A percentile compares a stretch with the other conserved stretches of the same genome.
These are phyloP conservation scores for Populus hybrid DNA, from an alignment of 441 rosid genomes.

Conservation along the genomic window DNA sequence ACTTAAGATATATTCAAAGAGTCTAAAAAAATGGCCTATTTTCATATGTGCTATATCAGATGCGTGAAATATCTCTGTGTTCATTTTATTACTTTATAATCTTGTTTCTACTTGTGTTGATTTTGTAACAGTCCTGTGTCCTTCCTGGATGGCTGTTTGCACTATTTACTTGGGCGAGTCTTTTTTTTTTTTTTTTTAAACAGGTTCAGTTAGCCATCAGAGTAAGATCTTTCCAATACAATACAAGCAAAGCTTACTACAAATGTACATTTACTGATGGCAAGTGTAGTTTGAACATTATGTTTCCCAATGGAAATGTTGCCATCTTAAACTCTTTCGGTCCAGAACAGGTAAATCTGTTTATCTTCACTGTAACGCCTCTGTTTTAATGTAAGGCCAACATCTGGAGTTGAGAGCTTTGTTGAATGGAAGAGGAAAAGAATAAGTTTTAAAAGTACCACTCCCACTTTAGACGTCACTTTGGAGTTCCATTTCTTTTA, in stretches of 20 bases:
- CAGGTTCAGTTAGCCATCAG: constrained; percentile 68
- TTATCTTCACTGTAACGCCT: constrained; percentile 3
- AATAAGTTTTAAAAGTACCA: not conserved
- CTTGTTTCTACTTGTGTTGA: not conserved
- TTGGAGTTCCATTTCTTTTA: not conserved
- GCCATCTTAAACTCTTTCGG: constrained; percentile 72
- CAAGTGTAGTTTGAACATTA: constrained; percentile 49
- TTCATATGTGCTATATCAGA: not conserved
- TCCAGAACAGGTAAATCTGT: constrained; percentile 47
- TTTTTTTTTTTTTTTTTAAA: constrained; percentile 16
- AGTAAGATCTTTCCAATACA: constrained; percentile 55
- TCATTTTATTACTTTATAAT: not conserved
- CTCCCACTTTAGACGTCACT: not conserved
- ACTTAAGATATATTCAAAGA: not conserved
- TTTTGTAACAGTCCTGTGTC: not conserved
- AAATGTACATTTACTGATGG: constrained; percentile 60
- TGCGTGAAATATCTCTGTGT: not conserved
- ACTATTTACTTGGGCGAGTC: not conserved
- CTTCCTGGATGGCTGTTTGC: constrained; percentile 1
- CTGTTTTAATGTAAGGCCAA: not conserved
- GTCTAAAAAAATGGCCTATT: not conserved
- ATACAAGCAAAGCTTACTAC: constrained; percentile 74
- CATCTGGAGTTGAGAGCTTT: not conserved
- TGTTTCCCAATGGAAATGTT: constrained; percentile 60
- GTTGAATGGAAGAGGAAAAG: constrained; percentile 1